A percentile compares a stretch with the other conserved stretches of the same genome.
Evolutionary conservation across 2,329 filamentous ascomycete genomes (phyloP).

Genomic region (Plenodomus lindquistii): DNA sequence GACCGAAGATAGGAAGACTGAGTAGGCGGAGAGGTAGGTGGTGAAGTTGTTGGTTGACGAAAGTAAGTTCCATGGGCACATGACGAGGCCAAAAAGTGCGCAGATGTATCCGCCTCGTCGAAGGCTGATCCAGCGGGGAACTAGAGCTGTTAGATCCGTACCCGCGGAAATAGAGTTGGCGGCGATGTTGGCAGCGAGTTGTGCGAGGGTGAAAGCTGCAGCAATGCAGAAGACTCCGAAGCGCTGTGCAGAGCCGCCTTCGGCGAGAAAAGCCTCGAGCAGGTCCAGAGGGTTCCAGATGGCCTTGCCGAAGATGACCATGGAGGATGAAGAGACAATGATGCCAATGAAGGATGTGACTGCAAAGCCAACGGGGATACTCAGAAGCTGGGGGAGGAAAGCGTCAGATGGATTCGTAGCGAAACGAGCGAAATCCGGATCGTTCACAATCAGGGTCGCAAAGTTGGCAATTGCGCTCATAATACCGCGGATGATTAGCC

Average conservation of each 20-base stretch:
- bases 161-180: slow-evolving; percentile 84
- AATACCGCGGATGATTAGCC: slow-evolving; percentile 82
- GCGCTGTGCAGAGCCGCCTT: slow-evolving; percentile 45
- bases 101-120: slow-evolving; percentile 86
- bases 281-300: slow-evolving; percentile 51
- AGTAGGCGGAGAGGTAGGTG: slow-evolving; percentile 88
- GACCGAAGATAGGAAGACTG: slow-evolving; percentile 90
- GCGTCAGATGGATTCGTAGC: slow-evolving; percentile 75
- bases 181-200: slow-evolving; percentile 84
- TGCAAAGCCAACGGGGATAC: slow-evolving; percentile 54
- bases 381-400: slow-evolving; percentile 74
- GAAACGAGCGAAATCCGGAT: slow-evolving; percentile 85
- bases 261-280: slow-evolving; percentile 48
- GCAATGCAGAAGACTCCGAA: slow-evolving; percentile 61
- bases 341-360: slow-evolving; percentile 78
- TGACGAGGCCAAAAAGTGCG: slow-evolving; percentile 75
- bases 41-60: slow-evolving; percentile 79
- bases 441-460: slow-evolving; percentile 78
- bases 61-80: slow-evolving; percentile 85
- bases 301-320: slow-evolving; percentile 47
- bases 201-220: slow-evolving; percentile 63
- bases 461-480: slow-evolving; percentile 93
- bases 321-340: slow-evolving; percentile 53
- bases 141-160: slow-evolving; percentile 78
- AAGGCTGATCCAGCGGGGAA: slow-evolving; percentile 82